A percentile compares a stretch with the other conserved stretches of the same genome.
Conservation (phyloP, 2,329 filamentous ascomycete genomes). For the Neocucurbitaria cava region DNA sequence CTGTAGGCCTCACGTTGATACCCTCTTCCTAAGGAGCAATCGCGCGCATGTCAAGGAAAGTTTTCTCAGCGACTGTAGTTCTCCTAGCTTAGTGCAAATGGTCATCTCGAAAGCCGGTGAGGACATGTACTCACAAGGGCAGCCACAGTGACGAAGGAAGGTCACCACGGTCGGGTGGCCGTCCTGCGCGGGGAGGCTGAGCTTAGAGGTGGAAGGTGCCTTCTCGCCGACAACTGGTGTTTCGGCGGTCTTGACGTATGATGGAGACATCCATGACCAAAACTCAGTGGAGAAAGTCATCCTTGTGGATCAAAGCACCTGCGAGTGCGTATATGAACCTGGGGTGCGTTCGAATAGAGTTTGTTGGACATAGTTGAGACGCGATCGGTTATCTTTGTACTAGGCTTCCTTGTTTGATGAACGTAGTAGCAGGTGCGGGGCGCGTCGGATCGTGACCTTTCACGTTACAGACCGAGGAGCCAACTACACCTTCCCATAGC, state of each 20-base stretch:
- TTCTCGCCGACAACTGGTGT: constrained; percentile 61
- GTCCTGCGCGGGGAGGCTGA: constrained; percentile 59
- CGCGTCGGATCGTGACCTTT: constrained; percentile 1
- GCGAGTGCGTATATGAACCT: neutral
- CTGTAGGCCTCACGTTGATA: constrained; percentile 70
- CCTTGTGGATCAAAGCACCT: neutral
- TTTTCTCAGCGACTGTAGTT: constrained; percentile 69
- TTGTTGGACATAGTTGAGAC: neutral
- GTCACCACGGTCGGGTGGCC: constrained; percentile 66
- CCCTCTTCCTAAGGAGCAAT: constrained; percentile 59
- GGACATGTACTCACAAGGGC: constrained; percentile 65
- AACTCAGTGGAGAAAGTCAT: constrained; percentile 53
- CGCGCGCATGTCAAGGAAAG: constrained; percentile 52
- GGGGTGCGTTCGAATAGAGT: neutral
- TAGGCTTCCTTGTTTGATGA: neutral
- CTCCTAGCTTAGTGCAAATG: neutral
- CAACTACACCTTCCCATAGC: constrained; percentile 3
- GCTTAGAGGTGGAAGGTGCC: constrained; percentile 62
- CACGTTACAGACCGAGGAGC: no score
- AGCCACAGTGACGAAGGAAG: constrained; percentile 75
- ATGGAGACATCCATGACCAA: constrained; percentile 52
- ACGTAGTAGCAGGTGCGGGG: constrained; percentile 5
- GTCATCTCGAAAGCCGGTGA: neutral
- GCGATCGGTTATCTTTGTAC: neutral
- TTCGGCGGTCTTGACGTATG: constrained; percentile 41